Percentiles rank a stretch among this genome's conserved stretches.
Evolutionary conservation across 2,329 filamentous ascomycete species (phyloP).

Genomic region (Penicillium sp.): DNA sequence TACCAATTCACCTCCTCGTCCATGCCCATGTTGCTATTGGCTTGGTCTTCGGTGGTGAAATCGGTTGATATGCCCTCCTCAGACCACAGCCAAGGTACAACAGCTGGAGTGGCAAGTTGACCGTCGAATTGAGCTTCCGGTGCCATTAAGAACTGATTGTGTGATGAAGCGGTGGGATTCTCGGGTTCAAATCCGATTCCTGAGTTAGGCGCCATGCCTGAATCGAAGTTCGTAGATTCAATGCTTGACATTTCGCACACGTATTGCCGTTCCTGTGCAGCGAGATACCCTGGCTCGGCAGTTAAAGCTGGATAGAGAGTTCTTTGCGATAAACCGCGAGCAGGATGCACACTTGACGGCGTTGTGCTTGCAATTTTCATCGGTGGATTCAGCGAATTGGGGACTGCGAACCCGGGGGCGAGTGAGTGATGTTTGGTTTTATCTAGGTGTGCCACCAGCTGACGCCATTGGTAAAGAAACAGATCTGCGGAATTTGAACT

Average conservation of each 20-base stretch:
- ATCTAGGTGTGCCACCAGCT: constrained; percentile 20
- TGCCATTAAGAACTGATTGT: background rate
- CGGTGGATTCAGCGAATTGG: background rate
- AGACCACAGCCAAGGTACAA: constrained; percentile 17
- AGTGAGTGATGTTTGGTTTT: too few relatives aligned
- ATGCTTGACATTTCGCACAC: background rate
- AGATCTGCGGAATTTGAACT: constrained; percentile 16
- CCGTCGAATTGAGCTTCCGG: background rate
- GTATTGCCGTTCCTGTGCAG: background rate
- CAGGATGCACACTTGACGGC: background rate
- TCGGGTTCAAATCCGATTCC: background rate
- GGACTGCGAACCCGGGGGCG: too few relatives aligned
- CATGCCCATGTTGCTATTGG: constrained; percentile 27
- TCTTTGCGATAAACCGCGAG: background rate
- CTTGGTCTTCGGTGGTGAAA: background rate
- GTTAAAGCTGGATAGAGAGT: background rate
- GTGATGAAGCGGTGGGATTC: too few relatives aligned
- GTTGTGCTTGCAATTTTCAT: background rate
- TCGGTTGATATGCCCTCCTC: constrained; percentile 17
- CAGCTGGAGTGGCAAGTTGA: background rate
- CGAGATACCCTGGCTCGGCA: background rate
- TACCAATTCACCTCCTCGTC: constrained; percentile 41
- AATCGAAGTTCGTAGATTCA: background rate
- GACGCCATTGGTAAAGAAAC: constrained; percentile 34
- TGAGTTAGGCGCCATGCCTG: background rate